Base-by-base conservation (phyloP, 768 basidiomycete species). In the Atractiella rhizophila region DNA sequence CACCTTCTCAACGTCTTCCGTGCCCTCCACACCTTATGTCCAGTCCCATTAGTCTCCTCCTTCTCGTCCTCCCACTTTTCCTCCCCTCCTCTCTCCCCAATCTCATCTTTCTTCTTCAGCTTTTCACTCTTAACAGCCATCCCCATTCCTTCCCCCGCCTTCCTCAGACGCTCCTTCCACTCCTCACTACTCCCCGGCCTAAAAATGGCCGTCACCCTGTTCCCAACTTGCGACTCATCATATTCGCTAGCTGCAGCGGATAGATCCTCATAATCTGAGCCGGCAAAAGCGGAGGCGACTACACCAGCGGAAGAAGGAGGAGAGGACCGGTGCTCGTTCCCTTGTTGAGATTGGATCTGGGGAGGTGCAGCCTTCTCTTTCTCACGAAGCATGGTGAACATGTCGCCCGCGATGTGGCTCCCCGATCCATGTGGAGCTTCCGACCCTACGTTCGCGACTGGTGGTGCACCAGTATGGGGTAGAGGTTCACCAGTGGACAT, bases 1-100 rank as follows among this genome's bases (percentile, higher is more conserved):
- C 55, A 86, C 78, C 81, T 83, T 65, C 81, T 68, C 53, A 96
- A 61, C 32, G 77, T 85, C 59, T 77, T 67, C 59, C 76, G 79
- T 24, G 76, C 66, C 58, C 73, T 76, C 85, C 85, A 91, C 30
- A 73, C 61, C 58, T 80, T 47, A 37, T 18, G 48, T 33, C 77
- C 37, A n/a, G 67, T 52, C 77, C 74, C 54, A 3, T 40, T 45
- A 8, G 72, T 68, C 28, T 76, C 73, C 37, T 76, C 71, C 28
- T 54, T 52, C n/a, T 57, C 45, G 9, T 26, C 35, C 27, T 70
- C 67, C 21, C 67, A 67, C 23, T 77, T n/a, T n/a, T n/a, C n/a
- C n/a, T n/a, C 65, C 59, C 30, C 35, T 34, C 31, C 32, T 16
- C 30, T 16, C 27, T 13, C 12, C 28, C 16, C 4, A 12, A 24